Percentiles rank a stretch among this genome's conserved stretches.
These are phyloP conservation scores for Ganoderma resinaceum DNA, from an alignment of 1,284 basidiomycete genomes.

Conservation along the genomic window DNA sequence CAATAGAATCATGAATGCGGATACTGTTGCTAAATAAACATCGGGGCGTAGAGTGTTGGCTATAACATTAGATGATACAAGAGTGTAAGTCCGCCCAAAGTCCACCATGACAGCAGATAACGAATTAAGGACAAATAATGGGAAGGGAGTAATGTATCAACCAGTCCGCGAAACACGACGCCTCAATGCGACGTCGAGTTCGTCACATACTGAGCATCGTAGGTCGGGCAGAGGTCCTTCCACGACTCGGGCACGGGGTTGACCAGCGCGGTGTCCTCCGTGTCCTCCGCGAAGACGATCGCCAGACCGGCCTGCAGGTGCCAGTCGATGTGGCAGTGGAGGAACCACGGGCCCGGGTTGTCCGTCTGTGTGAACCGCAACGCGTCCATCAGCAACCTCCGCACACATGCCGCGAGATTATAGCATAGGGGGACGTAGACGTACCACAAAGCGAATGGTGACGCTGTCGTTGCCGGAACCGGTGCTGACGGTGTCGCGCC, in stretches of 20 bases:
- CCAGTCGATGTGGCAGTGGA: constrained; percentile 39
- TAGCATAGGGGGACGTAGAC: no score
- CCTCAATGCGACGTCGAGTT: neutral
- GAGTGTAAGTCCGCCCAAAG: no score
- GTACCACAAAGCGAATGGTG: constrained; percentile 21
- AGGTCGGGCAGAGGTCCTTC: constrained; percentile 24
- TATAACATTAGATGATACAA: no score
- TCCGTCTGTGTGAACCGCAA: constrained; percentile 32
- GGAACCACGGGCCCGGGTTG: constrained; percentile 37
- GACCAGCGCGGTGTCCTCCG: constrained; percentile 10
- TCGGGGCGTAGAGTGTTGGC: no score
- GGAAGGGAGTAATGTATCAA: no score
- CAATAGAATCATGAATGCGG: no score
- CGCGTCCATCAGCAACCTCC: neutral
- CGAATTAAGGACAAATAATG: neutral
- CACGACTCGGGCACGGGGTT: constrained; percentile 16
- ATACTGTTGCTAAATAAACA: no score
- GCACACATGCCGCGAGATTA: neutral
- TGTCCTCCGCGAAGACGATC: constrained; percentile 39
- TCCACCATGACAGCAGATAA: neutral
- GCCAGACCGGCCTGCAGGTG: constrained; percentile 40
- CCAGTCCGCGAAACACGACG: no score
- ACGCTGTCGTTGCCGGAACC: constrained; percentile 11
- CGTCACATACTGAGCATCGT: neutral
- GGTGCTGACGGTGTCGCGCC: constrained; percentile 35